Evolutionary conservation across 345 rosid genomes (phyloP), one percentile per base, ranked within the genome.

Genomic region (Hirschfeldia incana): DNA sequence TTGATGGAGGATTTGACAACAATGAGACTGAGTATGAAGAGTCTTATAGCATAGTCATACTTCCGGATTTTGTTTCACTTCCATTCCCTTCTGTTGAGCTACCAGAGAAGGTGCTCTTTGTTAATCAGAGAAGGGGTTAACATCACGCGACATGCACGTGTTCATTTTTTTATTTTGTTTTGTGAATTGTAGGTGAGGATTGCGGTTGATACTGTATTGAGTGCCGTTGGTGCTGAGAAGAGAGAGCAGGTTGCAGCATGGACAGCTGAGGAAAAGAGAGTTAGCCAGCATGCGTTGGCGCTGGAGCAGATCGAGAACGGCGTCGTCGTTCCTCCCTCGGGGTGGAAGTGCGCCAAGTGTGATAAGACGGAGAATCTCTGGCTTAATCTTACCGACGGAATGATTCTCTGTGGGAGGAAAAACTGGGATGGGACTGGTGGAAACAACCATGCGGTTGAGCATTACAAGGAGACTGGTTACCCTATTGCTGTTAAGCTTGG

Each of bases 341-440:
- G 99, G 9, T 93, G 99, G 99, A 89, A 86, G 81, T 96, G 98
- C 83, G 65, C 81, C 0, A 96, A 92, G 86, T 96, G 99, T 76
- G 97, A 96, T 63, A 90, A 96, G 85, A 90, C 73, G 67, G 94
- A 96, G 26, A 96, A 96, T 83, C 90, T 96, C 12, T 96, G 99
- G 98, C 82, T 96, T 75, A 96, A 96, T 88, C 91, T 93, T 78
- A 89, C 97, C 4, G 99, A 96, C 85, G 98, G 98, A 69, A 85
- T 86, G 94, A 93, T 92, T 76, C 93, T 93, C 17, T 96, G 98
- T 76, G 98, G 99, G 67, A 85, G 99, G 81, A 93, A 75, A 74
- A 93, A 92, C 82, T 96, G 97, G 97, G 97, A 92, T 85, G 99
- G 97, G 77, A 92, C 87, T 83, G 99, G 97, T 62, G 99, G 98